Conservation (phyloP, 805 yeast genomes). For the Lipomyces chichibuensis region DNA sequence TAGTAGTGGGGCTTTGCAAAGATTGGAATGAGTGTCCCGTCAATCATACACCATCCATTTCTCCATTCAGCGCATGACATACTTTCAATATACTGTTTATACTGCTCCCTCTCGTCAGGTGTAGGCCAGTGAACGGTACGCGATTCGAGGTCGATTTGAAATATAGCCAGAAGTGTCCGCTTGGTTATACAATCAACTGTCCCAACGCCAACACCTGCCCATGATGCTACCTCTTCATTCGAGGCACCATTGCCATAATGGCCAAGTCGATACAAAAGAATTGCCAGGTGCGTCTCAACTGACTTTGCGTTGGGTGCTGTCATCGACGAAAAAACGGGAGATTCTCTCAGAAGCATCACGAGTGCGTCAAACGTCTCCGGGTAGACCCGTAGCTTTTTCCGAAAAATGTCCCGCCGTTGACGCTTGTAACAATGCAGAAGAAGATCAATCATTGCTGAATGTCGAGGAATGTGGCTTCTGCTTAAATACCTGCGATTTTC, state of each 20-base stretch:
- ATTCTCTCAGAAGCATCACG: background rate
- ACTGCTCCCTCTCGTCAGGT: background rate
- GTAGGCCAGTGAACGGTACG: background rate
- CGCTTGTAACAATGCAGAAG: background rate
- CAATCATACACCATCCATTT: constrained; percentile 2
- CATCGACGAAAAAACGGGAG: background rate
- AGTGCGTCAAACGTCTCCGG: background rate
- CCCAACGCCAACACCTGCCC: background rate
- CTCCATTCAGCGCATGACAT: constrained; percentile 2
- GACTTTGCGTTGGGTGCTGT: background rate
- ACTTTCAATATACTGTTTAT: background rate
- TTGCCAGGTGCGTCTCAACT: background rate
- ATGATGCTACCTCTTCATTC: background rate
- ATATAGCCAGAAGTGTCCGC: background rate
- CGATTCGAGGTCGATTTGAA: background rate
- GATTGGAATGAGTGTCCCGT: background rate
- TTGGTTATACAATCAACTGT: background rate
- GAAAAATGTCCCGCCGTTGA: background rate
- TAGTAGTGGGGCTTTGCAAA: background rate
- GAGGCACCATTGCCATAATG: constrained; percentile 4
- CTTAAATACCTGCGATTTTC: background rate
- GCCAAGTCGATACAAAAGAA: background rate
- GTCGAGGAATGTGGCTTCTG: background rate
- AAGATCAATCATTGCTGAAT: background rate
- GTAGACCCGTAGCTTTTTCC: background rate